phyloP scores from a whole-genome alignment of 2,329 filamentous ascomycete genomes.

The Periglandula ipomoeae region DNA sequence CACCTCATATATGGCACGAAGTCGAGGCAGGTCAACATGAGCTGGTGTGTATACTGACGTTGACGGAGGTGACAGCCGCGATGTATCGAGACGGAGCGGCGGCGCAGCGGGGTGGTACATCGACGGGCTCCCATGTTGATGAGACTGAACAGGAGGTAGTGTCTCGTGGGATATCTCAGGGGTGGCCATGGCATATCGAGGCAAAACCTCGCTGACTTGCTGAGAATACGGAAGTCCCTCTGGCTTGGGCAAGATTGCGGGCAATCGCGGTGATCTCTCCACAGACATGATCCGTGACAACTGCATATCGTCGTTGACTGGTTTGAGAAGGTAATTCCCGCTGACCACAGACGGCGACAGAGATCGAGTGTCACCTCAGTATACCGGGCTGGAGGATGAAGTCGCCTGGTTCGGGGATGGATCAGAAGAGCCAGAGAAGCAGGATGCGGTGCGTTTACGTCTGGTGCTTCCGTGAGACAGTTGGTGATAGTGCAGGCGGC shows the following conservation, averaged over 20 bases:
- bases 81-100: conserved; percentile 53
- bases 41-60: conserved; percentile 24
- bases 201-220: conserved; percentile 23
- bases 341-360: conserved; percentile 38
- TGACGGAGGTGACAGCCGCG: conserved; percentile 29
- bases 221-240: conserved; percentile 36
- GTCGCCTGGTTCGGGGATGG: conserved; percentile 41
- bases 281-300: conserved; percentile 43
- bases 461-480: conserved; percentile 74
- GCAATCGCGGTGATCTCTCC: conserved; percentile 39
- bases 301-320: conserved; percentile 38
- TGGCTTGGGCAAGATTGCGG: conserved; percentile 59
- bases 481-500: conserved; percentile 80
- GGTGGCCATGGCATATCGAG: conserved; percentile 31
- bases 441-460: conserved; percentile 65
- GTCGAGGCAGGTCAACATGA: conserved; percentile 54
- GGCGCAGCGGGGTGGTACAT: conserved; percentile 29
- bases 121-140: conserved; percentile 17
- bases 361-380: conserved; percentile 38
- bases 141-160: conserved; percentile 31
- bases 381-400: conserved; percentile 40
- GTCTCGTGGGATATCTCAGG: conserved; percentile 37
- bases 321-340: conserved; percentile 34
- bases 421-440: conserved; percentile 52
- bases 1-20: conserved; percentile 59